Evolutionary conservation across 1,284 basidiomycete genomes (phyloP), one percentile per base, ranked within the genome.

Genomic region (Trichosporon sp.): DNA sequence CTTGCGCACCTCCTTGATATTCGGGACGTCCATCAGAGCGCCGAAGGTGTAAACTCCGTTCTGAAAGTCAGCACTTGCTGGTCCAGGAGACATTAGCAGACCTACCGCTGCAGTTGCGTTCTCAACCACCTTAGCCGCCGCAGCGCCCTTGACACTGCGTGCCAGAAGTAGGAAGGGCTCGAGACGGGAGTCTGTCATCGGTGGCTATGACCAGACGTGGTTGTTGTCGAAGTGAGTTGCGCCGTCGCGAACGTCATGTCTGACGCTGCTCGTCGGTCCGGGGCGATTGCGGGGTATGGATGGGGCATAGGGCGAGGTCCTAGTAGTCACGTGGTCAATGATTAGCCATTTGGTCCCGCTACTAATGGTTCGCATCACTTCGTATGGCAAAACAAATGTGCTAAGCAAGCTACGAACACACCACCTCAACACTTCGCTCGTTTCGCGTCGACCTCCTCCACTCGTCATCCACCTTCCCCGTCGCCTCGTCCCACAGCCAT

Each of bases 111-210:
- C 87, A 35, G 91, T 94, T 66, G 90, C 95, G 79, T 97, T 91
- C 75, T 89, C 86, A 25, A 95, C 85, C 68, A 97, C 87, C 78
- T 95, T 94, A 9, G 92, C 94, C 0, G 94, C 93, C 0, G 91
- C 93, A 0, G 93, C 92, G 1, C 95, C 95, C 77, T 92, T 94
- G 1, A 91, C 89, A 0, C 91, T 91, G 78, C 95, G 94, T 3
- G 91, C 92, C 83, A 98, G 91, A 68, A 98, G 87, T 34, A 97
- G 80, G 80, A 92, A 95, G 0, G 93, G 92, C 83, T 97, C 93
- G 6, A 95, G 68, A 15, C 69, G 71, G 1, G 76, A 68, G 56
- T 74, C 65, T 35, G 74, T 64, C 77, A 80, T 80, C 42, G 56
- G 27, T n/a, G 15, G 18, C 29, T 9, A 60, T 60, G 29, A 60